phyloP scores from a whole-genome alignment of 2,329 filamentous ascomycete genomes.

The Pestalotiopsis sp. region DNA sequence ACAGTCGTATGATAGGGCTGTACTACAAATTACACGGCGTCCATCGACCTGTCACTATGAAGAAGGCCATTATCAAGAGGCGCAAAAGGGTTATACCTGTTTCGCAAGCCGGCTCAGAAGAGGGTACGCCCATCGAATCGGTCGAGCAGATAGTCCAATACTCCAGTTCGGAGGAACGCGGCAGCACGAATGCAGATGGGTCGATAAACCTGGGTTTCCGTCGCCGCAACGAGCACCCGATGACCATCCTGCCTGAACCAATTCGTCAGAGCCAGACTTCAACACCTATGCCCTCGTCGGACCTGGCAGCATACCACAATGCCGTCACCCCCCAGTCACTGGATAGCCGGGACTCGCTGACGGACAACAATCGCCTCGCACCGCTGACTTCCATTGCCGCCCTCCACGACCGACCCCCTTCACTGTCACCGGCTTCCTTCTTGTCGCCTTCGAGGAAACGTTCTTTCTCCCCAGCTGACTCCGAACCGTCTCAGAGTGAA shows the following conservation, averaged over 20 bases:
- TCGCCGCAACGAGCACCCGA: conserved; percentile 45
- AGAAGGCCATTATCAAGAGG: conserved; percentile 95
- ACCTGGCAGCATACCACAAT: conserved; percentile 55
- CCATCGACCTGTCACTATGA: conserved; percentile 96
- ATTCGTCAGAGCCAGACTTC: conserved; percentile 44
- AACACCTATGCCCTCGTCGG: conserved; percentile 44
- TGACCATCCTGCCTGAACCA: conserved; percentile 50
- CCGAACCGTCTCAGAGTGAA: conserved; percentile 43
- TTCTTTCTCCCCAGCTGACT: conserved; percentile 65
- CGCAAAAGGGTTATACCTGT: conserved; percentile 92
- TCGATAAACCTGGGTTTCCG: conserved; percentile 64
- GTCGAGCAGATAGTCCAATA: conserved; percentile 42
- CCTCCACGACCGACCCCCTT: conserved; percentile 53
- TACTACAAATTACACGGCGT: conserved; percentile 96
- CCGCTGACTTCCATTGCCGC: conserved; percentile 52
- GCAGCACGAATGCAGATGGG: conserved; percentile 63
- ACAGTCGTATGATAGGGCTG: conserved; percentile 58
- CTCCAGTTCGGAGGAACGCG: conserved; percentile 46
- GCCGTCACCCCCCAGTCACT: conserved; percentile 39
- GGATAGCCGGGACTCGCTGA: conserved; percentile 44
- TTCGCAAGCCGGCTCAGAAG: conserved; percentile 48
- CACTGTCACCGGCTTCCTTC: conserved; percentile 62
- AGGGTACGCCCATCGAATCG: conserved; percentile 48
- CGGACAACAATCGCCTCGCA: conserved; percentile 60
- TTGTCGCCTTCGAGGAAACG: conserved; percentile 64